Base-by-base conservation (phyloP, 2,329 filamentous ascomycete genomes). In the Monascus ruber region DNA sequence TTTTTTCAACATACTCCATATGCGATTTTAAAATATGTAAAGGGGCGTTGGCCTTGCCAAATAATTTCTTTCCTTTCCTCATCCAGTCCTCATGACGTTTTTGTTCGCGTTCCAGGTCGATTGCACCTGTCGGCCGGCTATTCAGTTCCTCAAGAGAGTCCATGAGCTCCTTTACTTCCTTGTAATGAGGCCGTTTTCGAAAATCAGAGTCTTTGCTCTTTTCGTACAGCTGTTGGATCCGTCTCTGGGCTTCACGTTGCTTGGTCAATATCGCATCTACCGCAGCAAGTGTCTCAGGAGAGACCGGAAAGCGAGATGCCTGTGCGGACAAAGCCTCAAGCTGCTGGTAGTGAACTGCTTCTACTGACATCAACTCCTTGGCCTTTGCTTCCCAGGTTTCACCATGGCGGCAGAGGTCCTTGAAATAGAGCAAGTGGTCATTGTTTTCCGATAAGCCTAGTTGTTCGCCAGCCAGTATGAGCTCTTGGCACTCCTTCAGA, bases 41-140 rank as follows among this genome's bases (percentile, higher is more conserved):
- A 1, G 91, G 91, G 1, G 91, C 91, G 57, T 98, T 98, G 1
- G 91, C 91, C 63, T 98, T 98, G 38, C 91, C 91, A 55, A 98
- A 98, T 0, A 98, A 67, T 60, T 95, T 95, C 67, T 98, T 98
- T 37, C 91, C 91, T 54, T 86, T 86, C 27, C 91, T 77, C 89
- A 98, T 98, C 91, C 91, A 98, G 60, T 98, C 91, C 58, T 98
- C 91, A 49, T 96, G 91, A 5, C 85, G 79, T 57, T 91, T 94
- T 48, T 91, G 83, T 59, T 96, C 87, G 47, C 86, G 88, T 56
- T 98, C 91, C 4, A 98, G 74, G 53, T 98, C 91, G 28, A 93
- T 74, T 0, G 89, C 94, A 2, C 91, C 91, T 32, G 76, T 77
- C 0, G 91, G 91, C 56, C 95, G 95, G 46, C 86, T 94, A 52